These are phyloP conservation scores for Cercospora sesami DNA, from an alignment of 2,329 filamentous ascomycete genomes.

Conservation along the genomic window DNA sequence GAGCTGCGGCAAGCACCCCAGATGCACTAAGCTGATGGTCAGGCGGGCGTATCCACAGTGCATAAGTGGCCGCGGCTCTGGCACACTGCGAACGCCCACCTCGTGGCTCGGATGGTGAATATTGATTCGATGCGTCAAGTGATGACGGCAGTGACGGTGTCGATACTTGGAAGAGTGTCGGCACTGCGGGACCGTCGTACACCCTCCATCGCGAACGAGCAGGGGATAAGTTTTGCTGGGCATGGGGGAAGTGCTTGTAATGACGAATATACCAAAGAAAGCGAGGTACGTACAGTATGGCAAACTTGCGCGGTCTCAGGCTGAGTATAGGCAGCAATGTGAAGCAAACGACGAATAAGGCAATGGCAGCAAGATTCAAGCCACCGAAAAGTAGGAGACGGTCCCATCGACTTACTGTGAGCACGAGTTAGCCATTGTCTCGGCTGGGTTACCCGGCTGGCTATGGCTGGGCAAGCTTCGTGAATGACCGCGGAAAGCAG, in stretches of 20 bases:
- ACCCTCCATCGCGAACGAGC: conserved; percentile 24
- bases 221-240: conserved; percentile 19
- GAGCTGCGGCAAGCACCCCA: conserved; percentile 29
- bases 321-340: conserved; percentile 81
- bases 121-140: conserved; percentile 24
- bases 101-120: conserved; percentile 29
- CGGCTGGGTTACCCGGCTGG: conserved; percentile 33
- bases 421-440: conserved; percentile 37
- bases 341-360: conserved; percentile 93
- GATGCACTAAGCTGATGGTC: conserved; percentile 36
- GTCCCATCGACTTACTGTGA: conserved; percentile 93
- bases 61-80: conserved; percentile 34
- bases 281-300: conserved; percentile 77
- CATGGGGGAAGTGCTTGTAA: conserved; percentile 20
- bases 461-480: conserved; percentile 14
- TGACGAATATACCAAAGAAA: conserved; percentile 10
- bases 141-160: conserved; percentile 20
- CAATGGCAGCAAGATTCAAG: conserved; percentile 84
- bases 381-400: conserved; percentile 86
- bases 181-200: conserved; percentile 29
- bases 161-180: conserved; percentile 19
- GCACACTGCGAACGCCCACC: conserved; percentile 27
- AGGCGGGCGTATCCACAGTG: conserved; percentile 36
- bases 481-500: conserved; percentile 19
- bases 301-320: conserved; percentile 86